Conservation (phyloP, 805 yeast genomes). For the Zygotorulaspora chibaensis region DNA sequence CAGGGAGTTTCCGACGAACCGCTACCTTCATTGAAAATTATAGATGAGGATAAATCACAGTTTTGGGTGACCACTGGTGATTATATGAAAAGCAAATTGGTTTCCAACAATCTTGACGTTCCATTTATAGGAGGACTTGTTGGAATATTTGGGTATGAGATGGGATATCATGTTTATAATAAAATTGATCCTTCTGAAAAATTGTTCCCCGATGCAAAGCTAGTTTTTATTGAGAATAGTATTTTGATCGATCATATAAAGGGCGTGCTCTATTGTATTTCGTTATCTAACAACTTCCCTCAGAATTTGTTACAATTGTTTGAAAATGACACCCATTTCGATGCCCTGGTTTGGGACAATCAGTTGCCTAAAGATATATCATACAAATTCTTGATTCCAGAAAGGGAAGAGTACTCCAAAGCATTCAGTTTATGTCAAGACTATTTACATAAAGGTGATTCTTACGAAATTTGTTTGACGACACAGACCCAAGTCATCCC, state of each 20-base stretch:
- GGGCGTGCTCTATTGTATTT: slow-evolving; percentile 47
- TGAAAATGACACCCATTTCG: slow-evolving; percentile 1
- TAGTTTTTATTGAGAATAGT: slow-evolving; percentile 65
- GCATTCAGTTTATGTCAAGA: slow-evolving; percentile 64
- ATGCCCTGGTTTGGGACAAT: slow-evolving; percentile 8
- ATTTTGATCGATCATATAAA: slow-evolving; percentile 50
- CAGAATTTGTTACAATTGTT: slow-evolving; percentile 8
- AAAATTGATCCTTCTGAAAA: slow-evolving; percentile 32
- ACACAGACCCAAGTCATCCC: slow-evolving; percentile 60
- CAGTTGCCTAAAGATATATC: slow-evolving; percentile 20
- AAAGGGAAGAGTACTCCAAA: slow-evolving; percentile 46
- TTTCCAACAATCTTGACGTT: slow-evolving; percentile 34
- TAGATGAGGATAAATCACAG: slow-evolving; percentile 22
- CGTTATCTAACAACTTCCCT: slow-evolving; percentile 43
- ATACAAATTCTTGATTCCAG: slow-evolving; percentile 45
- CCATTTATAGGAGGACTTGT: slow-evolving; percentile 91
- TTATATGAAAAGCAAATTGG: slow-evolving; percentile 25
- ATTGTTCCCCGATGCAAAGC: slow-evolving; percentile 66
- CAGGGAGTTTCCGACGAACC: neutral
- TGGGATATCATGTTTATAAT: slow-evolving; percentile 52
- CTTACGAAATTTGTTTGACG: slow-evolving; percentile 90
- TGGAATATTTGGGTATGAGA: slow-evolving; percentile 86
- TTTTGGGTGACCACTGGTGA: slow-evolving; percentile 30
- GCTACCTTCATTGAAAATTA: slow-evolving; percentile 8
- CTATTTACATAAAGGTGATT: slow-evolving; percentile 71